These are phyloP conservation scores for Saccharomycopsis guyanensis DNA, from an alignment of 805 yeast species.

Conservation along the genomic window DNA sequence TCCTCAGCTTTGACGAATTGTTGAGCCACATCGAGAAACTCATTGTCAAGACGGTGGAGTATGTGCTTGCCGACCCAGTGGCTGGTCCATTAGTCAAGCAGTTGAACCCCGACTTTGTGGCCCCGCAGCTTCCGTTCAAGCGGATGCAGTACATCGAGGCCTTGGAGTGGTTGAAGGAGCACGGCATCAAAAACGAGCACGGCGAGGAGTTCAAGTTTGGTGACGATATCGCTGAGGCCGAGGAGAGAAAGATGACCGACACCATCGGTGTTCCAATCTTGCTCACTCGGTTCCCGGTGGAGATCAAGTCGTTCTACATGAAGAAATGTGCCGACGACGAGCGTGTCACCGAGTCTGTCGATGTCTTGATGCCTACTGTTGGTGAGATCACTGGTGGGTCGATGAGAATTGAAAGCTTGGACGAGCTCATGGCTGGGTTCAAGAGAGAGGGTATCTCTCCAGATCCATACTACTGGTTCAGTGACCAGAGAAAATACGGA, in stretches of 20 bases:
- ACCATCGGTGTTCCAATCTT: slow-evolving; percentile 87
- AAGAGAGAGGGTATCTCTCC: slow-evolving; percentile 85
- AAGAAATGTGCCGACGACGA: slow-evolving; percentile 82
- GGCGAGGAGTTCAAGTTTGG: slow-evolving; percentile 92
- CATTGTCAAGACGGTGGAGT: slow-evolving; percentile 59
- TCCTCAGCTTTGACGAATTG: slow-evolving; percentile 80
- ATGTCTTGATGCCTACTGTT: slow-evolving; percentile 97
- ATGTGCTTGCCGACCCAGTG: slow-evolving; percentile 80
- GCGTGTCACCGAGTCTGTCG: slow-evolving; percentile 96
- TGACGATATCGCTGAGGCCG: slow-evolving; percentile 99
- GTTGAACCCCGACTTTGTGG: slow-evolving; percentile 83
- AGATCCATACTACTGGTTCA: slow-evolving; percentile 89
- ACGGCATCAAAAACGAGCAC: slow-evolving; percentile 89
- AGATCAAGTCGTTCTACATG: slow-evolving; percentile 98
- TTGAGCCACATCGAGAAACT: slow-evolving; percentile 78
- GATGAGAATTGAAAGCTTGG: slow-evolving; percentile 83
- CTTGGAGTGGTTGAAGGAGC: slow-evolving; percentile 92
- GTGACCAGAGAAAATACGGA: slow-evolving; percentile 94
- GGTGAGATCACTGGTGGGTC: slow-evolving; percentile 99
- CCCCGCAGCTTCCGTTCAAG: slow-evolving; percentile 81
- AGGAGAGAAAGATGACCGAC: slow-evolving; percentile 98
- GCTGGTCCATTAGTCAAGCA: slow-evolving; percentile 86
- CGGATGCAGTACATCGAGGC: slow-evolving; percentile 91
- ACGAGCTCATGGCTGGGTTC: slow-evolving; percentile 84
- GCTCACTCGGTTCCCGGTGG: slow-evolving; percentile 91